Base-by-base conservation (phyloP, 176 grass and related monocot species). In the Eremochloa ophiuroides region DNA sequence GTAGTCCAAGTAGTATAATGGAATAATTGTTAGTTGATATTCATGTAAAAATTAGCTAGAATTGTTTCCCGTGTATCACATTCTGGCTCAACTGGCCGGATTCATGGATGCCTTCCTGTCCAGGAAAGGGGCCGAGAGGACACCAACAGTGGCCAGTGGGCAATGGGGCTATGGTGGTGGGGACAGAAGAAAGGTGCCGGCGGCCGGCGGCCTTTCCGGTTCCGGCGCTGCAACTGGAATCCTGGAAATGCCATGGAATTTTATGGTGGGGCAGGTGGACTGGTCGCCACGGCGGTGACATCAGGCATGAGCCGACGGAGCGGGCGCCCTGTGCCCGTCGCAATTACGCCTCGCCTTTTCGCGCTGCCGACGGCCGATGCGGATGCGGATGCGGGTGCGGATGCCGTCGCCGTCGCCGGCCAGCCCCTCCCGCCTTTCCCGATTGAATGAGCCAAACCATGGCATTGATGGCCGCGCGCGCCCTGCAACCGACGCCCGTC, bases 401-500 rank as follows among this genome's bases (percentile, higher is more conserved):
- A 51, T 23, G 47, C 5, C 5, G 1, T 28, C 74, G 74, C 55
- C 66, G 29, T 70, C 74, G 17, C 16, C 67, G 56, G 67, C 75
- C 75, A 55, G 83, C 65, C 66, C 44, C 34, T 43, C 44, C 79
- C 37, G 46, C 60, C 77, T 64, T 73, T 53, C 56, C 80, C 13
- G 23, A 71, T 71, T 81, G 66, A 81, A 81, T 31, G 23, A 55
- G 26, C 62, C 62, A 47, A 43, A 33, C 46, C 2, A 29, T 27
- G 27, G 71, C 71, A 18, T 48, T 72, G 42, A 72, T 28, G 15
- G 50, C 50, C 46, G 12, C 42, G 14, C 18, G 20, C 18, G 20
- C 33, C 63, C 9, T 9, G 69, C 41, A 17, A 29, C 23, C 38
- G 66, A 70, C 79, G 69, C 17, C 7, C 5, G 79, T 50, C 26